Evolutionary conservation across 768 basidiomycete genomes (phyloP).

Genomic region (Trametes elegans): DNA sequence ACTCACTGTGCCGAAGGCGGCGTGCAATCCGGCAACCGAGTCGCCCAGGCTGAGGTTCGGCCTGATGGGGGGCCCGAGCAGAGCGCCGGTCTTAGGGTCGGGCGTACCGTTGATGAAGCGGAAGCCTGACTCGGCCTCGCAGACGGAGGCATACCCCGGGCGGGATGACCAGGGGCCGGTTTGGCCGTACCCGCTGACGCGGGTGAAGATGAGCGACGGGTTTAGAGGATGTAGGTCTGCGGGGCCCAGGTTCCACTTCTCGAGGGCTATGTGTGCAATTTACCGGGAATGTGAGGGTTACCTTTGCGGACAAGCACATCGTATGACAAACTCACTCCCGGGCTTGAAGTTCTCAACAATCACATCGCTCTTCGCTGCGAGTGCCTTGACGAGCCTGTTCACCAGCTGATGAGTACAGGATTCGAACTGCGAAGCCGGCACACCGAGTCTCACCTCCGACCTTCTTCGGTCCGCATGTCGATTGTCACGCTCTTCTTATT

Average conservation of each 20-base stretch:
- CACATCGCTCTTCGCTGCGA: slow-evolving; percentile 65
- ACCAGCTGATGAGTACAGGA: neutral
- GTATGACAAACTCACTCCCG: slow-evolving; percentile 54
- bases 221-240: slow-evolving; percentile 65
- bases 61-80: slow-evolving; percentile 62
- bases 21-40: slow-evolving; percentile 68
- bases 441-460: slow-evolving; percentile 38
- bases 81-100: slow-evolving; percentile 48
- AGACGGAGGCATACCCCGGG: slow-evolving; percentile 72
- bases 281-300: neutral
- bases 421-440: neutral
- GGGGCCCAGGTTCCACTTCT: slow-evolving; percentile 68
- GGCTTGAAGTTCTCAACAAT: slow-evolving; percentile 74
- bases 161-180: slow-evolving; percentile 71
- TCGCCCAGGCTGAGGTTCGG: slow-evolving; percentile 75
- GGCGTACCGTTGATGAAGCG: slow-evolving; percentile 69
- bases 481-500: slow-evolving; percentile 77
- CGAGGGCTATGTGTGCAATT: slow-evolving; percentile 46
- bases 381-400: slow-evolving; percentile 53
- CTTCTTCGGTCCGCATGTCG: slow-evolving; percentile 57
- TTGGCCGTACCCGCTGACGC: slow-evolving; percentile 76
- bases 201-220: slow-evolving; percentile 86
- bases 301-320: neutral
- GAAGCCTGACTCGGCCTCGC: slow-evolving; percentile 75
- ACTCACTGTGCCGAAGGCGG: slow-evolving; percentile 68